Percentiles rank a stretch among this genome's conserved stretches.
Conservation (phyloP, 768 basidiomycete genomes). For the Suillus bovinus region DNA sequence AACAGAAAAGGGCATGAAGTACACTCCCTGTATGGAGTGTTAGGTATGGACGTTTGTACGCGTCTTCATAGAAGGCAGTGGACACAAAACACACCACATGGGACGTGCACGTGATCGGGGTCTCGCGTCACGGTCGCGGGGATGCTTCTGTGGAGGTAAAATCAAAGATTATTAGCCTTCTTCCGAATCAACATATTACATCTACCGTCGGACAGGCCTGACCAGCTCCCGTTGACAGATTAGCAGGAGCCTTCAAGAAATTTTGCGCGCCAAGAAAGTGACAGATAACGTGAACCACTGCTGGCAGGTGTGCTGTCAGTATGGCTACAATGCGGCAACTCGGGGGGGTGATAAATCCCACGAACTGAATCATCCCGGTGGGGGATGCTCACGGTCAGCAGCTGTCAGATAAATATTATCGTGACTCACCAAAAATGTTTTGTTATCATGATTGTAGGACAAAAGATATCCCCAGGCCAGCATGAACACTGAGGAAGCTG, state of each 20-base stretch:
- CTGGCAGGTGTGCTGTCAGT: constrained; percentile 7
- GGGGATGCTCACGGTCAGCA: neutral
- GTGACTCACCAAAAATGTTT: constrained; percentile 4
- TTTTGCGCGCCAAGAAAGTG: neutral
- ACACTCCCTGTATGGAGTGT: neutral
- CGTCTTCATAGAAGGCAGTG: constrained; percentile 9
- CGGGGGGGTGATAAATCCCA: constrained; percentile 2
- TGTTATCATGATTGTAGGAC: neutral
- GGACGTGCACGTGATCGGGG: constrained; percentile 9
- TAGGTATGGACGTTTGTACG: too few species aligned
- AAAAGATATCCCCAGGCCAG: neutral
- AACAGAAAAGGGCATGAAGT: too few species aligned
- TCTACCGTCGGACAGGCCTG: neutral
- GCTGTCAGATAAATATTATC: neutral
- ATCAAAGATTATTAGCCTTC: neutral
- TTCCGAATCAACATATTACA: neutral
- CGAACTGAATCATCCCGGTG: neutral
- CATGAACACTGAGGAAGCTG: neutral
- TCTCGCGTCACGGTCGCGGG: constrained; percentile 3
- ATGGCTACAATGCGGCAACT: neutral
- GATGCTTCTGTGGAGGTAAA: constrained; percentile 12
- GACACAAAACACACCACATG: constrained; percentile 12
- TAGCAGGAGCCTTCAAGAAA: neutral
- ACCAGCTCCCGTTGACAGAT: neutral
- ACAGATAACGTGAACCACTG: neutral